Conservation (phyloP, 2,329 filamentous ascomycete species). For the Botrytis deweyae region DNA sequence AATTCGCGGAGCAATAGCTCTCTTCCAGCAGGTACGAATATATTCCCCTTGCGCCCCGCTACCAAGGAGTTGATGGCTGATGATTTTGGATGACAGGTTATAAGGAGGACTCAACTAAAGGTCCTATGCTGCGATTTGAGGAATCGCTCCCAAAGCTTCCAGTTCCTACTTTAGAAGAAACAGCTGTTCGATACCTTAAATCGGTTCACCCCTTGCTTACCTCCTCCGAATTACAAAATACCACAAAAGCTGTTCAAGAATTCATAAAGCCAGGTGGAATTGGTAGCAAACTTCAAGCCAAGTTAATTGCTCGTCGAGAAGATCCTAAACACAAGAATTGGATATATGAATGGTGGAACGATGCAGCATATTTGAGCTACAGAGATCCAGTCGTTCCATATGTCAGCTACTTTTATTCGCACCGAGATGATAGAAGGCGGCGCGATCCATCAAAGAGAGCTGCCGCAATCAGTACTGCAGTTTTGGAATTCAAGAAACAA, state of each 20-base stretch:
- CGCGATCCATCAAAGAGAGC: constrained; percentile 90
- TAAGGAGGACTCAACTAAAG: constrained; percentile 75
- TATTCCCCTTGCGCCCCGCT: constrained; percentile 22
- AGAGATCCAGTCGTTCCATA: constrained; percentile 96
- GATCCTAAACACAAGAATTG: constrained; percentile 86
- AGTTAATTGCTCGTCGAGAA: constrained; percentile 74
- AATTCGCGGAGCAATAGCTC: constrained; percentile 58
- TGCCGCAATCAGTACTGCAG: constrained; percentile 81
- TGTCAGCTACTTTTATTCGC: constrained; percentile 99
- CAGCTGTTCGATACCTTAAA: constrained; percentile 76
- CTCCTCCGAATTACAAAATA: constrained; percentile 65
- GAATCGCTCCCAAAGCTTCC: constrained; percentile 79
- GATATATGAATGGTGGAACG: constrained; percentile 98
- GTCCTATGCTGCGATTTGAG: constrained; percentile 79
- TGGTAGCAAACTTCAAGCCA: constrained; percentile 82
- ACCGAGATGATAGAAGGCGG: constrained; percentile 86
- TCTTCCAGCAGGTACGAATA: constrained; percentile 50
- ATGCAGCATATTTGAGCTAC: constrained; percentile 87
- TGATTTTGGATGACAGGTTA: constrained; percentile 57
- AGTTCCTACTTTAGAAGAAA: constrained; percentile 80
- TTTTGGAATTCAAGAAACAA: constrained; percentile 90
- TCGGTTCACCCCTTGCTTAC: constrained; percentile 73
- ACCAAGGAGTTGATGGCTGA: not conserved
- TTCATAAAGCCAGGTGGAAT: constrained; percentile 86
- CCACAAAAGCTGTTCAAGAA: constrained; percentile 80